These are phyloP conservation scores for Coemansia sp. DNA, from an alignment of 192 early-diverging fungal species.

Conservation along the genomic window DNA sequence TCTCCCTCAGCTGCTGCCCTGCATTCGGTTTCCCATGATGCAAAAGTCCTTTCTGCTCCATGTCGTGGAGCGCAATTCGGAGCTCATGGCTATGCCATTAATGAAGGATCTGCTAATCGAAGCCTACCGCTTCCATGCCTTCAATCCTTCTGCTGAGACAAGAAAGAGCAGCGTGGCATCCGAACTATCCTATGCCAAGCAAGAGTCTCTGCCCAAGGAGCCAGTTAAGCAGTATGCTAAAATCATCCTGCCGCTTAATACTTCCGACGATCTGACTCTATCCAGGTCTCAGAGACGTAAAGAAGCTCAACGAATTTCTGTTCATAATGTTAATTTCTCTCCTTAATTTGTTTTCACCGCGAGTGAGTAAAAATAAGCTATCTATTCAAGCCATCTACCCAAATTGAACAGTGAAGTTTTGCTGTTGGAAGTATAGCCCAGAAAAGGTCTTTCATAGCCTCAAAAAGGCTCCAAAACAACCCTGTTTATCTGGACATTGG, in stretches of 20 bases:
- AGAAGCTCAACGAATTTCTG: slow-evolving; percentile 20
- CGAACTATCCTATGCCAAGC: slow-evolving; percentile 20
- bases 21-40: slow-evolving; percentile 50
- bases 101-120: slow-evolving; percentile 55
- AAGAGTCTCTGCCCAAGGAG: slow-evolving; percentile 14
- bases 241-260: slow-evolving; percentile 46
- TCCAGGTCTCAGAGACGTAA: slow-evolving; percentile 48
- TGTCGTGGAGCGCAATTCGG: slow-evolving; percentile 40
- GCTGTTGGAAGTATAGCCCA: too few relatives aligned
- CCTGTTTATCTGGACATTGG: too few relatives aligned
- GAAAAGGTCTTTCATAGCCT: too few relatives aligned
- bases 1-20: slow-evolving; percentile 28
- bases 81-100: slow-evolving; percentile 41
- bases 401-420: too few relatives aligned
- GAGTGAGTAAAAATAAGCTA: too few relatives aligned
- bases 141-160: slow-evolving; percentile 23
- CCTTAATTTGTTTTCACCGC: not conserved
- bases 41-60: slow-evolving; percentile 43
- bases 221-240: slow-evolving; percentile 36
- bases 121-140: slow-evolving; percentile 51
- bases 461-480: too few relatives aligned
- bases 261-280: slow-evolving; percentile 31
- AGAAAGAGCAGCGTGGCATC: slow-evolving; percentile 13
- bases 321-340: slow-evolving; percentile 18
- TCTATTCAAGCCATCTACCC: too few relatives aligned